These are phyloP conservation scores for Tephrocybe sp. DNA, from an alignment of 768 basidiomycete genomes.

Conservation along the genomic window DNA sequence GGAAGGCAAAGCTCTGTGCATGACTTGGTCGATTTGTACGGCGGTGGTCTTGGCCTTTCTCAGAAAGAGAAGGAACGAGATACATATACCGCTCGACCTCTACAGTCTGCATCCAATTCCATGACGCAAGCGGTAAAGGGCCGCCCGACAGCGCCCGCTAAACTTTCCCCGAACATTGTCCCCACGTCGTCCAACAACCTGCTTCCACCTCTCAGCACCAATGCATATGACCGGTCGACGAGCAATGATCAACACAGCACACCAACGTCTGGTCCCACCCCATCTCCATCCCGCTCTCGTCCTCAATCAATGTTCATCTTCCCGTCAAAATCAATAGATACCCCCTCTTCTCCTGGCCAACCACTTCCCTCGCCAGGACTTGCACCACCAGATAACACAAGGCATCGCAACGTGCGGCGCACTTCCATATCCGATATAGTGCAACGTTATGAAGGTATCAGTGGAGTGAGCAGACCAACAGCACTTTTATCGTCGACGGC, in stretches of 20 bases:
- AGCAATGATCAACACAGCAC: not conserved
- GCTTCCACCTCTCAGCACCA: constrained; percentile 8
- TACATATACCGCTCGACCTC: constrained; percentile 12
- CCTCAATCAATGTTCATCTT: constrained; percentile 85
- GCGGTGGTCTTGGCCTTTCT: constrained; percentile 48
- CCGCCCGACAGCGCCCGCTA: not conserved
- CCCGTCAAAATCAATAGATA: constrained; percentile 51
- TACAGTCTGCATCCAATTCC: not conserved
- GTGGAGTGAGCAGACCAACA: constrained; percentile 32
- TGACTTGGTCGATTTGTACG: constrained; percentile 79
- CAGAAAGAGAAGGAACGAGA: constrained; percentile 42
- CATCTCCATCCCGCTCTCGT: constrained; percentile 50
- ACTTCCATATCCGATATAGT: constrained; percentile 89
- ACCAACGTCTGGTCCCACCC: constrained; percentile 15
- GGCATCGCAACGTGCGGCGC: constrained; percentile 48
- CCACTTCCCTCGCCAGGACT: constrained; percentile 34
- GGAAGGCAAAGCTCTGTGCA: constrained; percentile 81
- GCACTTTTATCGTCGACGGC: constrained; percentile 31
- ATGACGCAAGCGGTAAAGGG: constrained; percentile 6
- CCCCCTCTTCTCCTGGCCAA: constrained; percentile 23
- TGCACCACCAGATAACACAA: constrained; percentile 46
- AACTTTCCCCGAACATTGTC: not conserved
- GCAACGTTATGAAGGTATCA: constrained; percentile 75
- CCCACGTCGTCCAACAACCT: constrained; percentile 7
- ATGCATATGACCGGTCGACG: not conserved